These are phyloP conservation scores for Flammula alnicola DNA, from an alignment of 1,284 basidiomycete species.

Conservation along the genomic window DNA sequence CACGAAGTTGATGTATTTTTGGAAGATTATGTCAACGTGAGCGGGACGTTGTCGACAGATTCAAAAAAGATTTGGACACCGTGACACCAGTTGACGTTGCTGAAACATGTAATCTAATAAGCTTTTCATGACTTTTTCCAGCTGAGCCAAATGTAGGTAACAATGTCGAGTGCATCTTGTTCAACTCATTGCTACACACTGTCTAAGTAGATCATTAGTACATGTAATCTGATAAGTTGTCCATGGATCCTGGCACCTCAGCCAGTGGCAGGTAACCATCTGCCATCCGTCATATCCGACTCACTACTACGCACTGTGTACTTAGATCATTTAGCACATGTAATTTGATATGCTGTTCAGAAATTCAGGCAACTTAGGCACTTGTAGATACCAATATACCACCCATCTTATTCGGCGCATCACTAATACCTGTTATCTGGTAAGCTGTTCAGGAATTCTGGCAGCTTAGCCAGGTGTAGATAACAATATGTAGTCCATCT, in stretches of 20 bases:
- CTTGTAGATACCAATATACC: too few species aligned
- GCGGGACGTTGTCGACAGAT: constrained; percentile 14
- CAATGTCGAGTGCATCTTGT: background rate
- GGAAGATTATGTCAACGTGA: constrained; percentile 11
- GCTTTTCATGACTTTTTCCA: background rate
- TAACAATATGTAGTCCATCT: too few species aligned
- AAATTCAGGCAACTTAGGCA: constrained; percentile 1
- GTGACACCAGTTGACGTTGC: constrained; percentile 7
- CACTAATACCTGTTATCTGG: background rate
- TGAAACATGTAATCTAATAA: constrained; percentile 13
- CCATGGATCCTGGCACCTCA: background rate
- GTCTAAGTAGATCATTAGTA: background rate
- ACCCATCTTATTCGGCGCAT: too few species aligned
- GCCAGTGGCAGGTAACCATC: background rate
- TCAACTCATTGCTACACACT: background rate
- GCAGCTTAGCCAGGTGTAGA: too few species aligned
- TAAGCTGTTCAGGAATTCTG: constrained; percentile 1
- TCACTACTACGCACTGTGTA: constrained; percentile 1
- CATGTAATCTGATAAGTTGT: background rate
- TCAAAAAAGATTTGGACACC: constrained; percentile 16
- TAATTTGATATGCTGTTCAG: constrained; percentile 1
- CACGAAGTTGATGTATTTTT: constrained; percentile 17
- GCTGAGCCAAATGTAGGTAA: background rate
- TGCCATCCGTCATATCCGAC: constrained; percentile 3
- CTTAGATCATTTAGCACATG: background rate